Percentiles rank a stretch among this genome's conserved stretches.
phyloP scores from a whole-genome alignment of 1,139 yeast genomes.

The Suhomyces taliae region DNA sequence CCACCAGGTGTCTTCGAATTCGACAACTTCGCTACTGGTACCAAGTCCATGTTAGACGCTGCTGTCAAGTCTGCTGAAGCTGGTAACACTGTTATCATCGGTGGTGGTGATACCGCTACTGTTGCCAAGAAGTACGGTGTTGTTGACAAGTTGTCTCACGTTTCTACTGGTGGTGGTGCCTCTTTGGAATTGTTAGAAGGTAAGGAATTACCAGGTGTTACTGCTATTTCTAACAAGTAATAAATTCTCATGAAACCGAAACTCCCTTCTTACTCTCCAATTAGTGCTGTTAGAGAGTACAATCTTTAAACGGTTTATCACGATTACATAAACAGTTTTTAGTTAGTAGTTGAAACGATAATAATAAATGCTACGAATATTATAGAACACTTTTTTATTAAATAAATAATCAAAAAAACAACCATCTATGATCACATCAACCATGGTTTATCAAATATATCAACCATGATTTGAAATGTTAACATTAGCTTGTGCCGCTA shows the following conservation, averaged over 20 bases:
- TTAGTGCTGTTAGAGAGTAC: neutral
- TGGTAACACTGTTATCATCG: slow-evolving; percentile 94
- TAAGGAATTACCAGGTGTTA: slow-evolving; percentile 95
- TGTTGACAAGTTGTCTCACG: slow-evolving; percentile 92
- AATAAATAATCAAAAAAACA: neutral
- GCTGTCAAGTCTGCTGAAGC: slow-evolving; percentile 80
- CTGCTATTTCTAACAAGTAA: slow-evolving; percentile 75
- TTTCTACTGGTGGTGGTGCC: slow-evolving; percentile 99
- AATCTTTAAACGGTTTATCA: neutral
- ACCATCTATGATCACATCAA: neutral
- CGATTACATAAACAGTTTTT: too few species aligned
- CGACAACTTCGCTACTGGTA: slow-evolving; percentile 84
- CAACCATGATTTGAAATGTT: too few species aligned
- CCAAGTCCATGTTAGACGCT: slow-evolving; percentile 84
- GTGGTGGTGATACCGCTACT: slow-evolving; percentile 99
- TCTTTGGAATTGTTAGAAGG: slow-evolving; percentile 97
- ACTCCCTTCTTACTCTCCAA: neutral
- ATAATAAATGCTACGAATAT: too few species aligned
- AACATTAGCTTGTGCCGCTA: too few species aligned
- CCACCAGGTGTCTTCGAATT: slow-evolving; percentile 99
- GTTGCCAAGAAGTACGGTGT: slow-evolving; percentile 97
- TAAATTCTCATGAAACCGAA: slow-evolving; percentile 5
- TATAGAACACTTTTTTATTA: neutral
- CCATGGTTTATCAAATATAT: neutral
- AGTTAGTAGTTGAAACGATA: too few species aligned